These are phyloP conservation scores for Eutypa lata DNA, from an alignment of 2,329 filamentous ascomycete genomes.

Conservation along the genomic window DNA sequence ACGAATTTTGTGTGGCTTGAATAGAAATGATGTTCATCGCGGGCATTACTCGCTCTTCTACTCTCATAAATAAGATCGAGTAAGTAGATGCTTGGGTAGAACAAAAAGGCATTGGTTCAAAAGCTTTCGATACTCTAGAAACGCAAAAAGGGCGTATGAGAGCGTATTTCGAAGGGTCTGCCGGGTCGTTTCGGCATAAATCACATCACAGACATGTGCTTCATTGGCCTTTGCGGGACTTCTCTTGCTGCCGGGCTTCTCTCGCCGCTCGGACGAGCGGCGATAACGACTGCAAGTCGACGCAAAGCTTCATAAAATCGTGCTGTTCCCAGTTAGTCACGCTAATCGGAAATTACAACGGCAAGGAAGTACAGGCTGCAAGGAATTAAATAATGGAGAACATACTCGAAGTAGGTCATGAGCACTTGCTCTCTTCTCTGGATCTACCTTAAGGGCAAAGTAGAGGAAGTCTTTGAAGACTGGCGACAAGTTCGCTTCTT, in stretches of 20 bases:
- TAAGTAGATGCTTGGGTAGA: background rate
- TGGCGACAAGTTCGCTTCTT: slow-evolving; percentile 75
- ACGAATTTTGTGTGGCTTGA: slow-evolving; percentile 1
- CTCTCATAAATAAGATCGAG: slow-evolving; percentile 3
- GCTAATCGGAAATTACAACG: background rate
- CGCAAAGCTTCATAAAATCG: slow-evolving; percentile 75
- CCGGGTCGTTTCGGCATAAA: background rate
- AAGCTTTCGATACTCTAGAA: background rate
- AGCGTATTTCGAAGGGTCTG: background rate
- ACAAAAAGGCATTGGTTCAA: background rate
- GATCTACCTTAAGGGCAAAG: slow-evolving; percentile 93
- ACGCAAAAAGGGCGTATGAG: background rate
- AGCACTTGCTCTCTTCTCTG: slow-evolving; percentile 92
- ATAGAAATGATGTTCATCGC: slow-evolving; percentile 4
- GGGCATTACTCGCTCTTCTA: slow-evolving; percentile 7
- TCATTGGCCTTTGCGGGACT: slow-evolving; percentile 62
- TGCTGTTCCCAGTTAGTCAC: slow-evolving; percentile 50
- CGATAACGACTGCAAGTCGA: slow-evolving; percentile 72
- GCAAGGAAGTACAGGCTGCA: background rate
- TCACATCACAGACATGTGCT: background rate
- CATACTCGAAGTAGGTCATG: slow-evolving; percentile 89
- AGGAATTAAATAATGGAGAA: slow-evolving; percentile 29
- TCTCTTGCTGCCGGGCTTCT: slow-evolving; percentile 81
- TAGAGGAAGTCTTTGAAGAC: slow-evolving; percentile 90
- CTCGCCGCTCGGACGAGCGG: slow-evolving; percentile 85